These are phyloP conservation scores for Trichoderma koningiopsis DNA, from an alignment of 2,329 filamentous ascomycete species.

Conservation along the genomic window DNA sequence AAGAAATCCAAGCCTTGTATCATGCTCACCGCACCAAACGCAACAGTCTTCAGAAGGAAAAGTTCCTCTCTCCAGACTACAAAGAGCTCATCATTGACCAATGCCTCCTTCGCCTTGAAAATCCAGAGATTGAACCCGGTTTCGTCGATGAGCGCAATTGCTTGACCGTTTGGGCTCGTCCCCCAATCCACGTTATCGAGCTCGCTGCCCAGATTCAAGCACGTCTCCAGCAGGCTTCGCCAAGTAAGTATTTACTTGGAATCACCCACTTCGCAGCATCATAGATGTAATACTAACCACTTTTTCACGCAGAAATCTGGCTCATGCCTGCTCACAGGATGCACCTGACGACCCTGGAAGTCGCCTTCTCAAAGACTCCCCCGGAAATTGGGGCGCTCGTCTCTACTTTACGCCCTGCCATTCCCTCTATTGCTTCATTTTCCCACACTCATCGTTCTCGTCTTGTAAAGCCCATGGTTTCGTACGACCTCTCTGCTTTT, in stretches of 20 bases:
- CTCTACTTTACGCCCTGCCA: constrained; percentile 54
- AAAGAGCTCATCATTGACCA: constrained; percentile 73
- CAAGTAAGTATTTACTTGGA: constrained; percentile 57
- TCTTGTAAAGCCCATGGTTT: constrained; percentile 79
- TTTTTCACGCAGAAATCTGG: constrained; percentile 53
- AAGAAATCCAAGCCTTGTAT: constrained; percentile 72
- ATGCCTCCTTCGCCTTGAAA: constrained; percentile 69
- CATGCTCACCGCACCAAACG: constrained; percentile 71
- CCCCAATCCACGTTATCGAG: constrained; percentile 68
- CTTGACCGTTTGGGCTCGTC: constrained; percentile 85
- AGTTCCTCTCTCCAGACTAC: constrained; percentile 70
- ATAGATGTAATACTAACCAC: neutral
- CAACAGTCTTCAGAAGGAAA: constrained; percentile 73
- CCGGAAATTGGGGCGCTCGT: constrained; percentile 68
- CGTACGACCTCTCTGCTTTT: constrained; percentile 81
- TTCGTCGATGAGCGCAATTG: constrained; percentile 79
- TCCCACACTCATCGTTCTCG: constrained; percentile 68
- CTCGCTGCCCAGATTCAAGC: constrained; percentile 71
- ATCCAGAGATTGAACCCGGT: constrained; percentile 63
- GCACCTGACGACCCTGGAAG: constrained; percentile 83
- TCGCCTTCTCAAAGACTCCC: constrained; percentile 76
- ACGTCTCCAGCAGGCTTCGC: constrained; percentile 63
- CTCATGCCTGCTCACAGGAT: constrained; percentile 77
- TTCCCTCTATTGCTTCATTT: constrained; percentile 65
- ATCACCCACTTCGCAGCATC: neutral